Conservation (phyloP, 176 grass and related monocot genomes). For the Zoysia japonica region DNA sequence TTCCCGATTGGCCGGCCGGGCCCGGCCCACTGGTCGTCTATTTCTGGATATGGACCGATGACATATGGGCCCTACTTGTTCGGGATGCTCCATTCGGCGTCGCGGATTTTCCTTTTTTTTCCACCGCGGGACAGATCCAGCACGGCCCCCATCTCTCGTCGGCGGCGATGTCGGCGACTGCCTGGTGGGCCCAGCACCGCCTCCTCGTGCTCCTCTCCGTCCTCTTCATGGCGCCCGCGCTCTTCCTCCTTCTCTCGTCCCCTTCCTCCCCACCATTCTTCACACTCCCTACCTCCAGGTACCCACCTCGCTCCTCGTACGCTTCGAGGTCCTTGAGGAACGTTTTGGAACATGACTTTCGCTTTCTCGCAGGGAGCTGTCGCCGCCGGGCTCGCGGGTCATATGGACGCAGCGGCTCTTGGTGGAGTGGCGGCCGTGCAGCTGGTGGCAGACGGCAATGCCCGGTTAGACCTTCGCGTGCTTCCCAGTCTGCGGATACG, state of each 20-base stretch:
- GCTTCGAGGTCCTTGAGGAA: slow-evolving; percentile 4
- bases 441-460: slow-evolving; percentile 59
- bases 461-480: slow-evolving; percentile 34
- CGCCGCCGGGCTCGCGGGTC: slow-evolving; percentile 5
- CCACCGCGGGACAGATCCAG: slow-evolving; percentile 40
- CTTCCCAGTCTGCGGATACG: background rate
- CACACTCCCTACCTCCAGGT: slow-evolving; percentile 49
- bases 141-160: background rate
- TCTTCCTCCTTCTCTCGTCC: slow-evolving; percentile 42
- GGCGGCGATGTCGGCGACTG: slow-evolving; percentile 36
- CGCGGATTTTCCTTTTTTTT: background rate
- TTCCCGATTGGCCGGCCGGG: background rate
- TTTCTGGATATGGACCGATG: slow-evolving; percentile 7
- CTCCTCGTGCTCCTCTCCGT: slow-evolving; percentile 46
- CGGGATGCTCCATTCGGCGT: background rate
- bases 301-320: slow-evolving; percentile 3
- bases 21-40: background rate
- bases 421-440: slow-evolving; percentile 71
- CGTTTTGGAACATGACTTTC: slow-evolving; percentile 2
- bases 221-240: slow-evolving; percentile 32
- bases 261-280: slow-evolving; percentile 37
- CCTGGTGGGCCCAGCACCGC: slow-evolving; percentile 43
- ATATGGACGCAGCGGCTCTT: slow-evolving; percentile 62
- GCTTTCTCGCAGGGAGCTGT: slow-evolving; percentile 22
- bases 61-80: background rate